Evolutionary conservation across 257 asterid genomes (phyloP), one percentile per base, ranked within the genome.

Genomic region (Asclepias syriaca): DNA sequence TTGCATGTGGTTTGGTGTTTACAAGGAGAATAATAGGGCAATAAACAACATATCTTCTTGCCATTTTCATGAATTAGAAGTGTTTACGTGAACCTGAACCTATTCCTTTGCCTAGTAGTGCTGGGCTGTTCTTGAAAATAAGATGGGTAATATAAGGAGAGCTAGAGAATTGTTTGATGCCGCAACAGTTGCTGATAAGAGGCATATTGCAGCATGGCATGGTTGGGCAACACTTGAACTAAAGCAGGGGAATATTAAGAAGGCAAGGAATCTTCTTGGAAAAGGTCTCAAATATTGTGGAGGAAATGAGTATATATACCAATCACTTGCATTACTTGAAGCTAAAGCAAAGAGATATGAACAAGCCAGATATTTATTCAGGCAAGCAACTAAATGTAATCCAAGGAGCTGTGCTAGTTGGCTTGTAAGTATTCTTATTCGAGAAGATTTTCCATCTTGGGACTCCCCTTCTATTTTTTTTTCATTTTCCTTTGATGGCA

Each of bases 181-280:
- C 0, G 85, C 98, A 18, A 94, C 98, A 69, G 99, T 94, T 71
- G 98, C 99, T 43, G 98, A 94, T 73, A 91, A 87, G 86, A 84
- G 60, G 80, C 99, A 91, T 82, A 79, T 87, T 56, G 98, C 99
- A 34, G 99, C 97, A 14, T 94, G 99, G 99, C 99, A 94, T 32
- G 99, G 99, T 76, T 94, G 99, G 99, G 98, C 97, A 40, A 93
- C 90, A 8, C 72, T 94, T 87, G 99, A 94, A 66, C 81, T 91
- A 79, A 86, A 88, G 73, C 96, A 89, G 10, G 99, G 98, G 40
- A 91, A 94, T 73, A 74, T 89, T 24, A 83, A 85, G 67, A 94
- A 94, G 75, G 99, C 99, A 11, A 87, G 97, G 51, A 75, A 81
- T 78, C 98, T 94, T 75, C 93, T 94, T n/a, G 96, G 97, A 1